These are phyloP conservation scores for Pseudozyma sp. DNA, from an alignment of 1,284 basidiomycete genomes.

Conservation along the genomic window DNA sequence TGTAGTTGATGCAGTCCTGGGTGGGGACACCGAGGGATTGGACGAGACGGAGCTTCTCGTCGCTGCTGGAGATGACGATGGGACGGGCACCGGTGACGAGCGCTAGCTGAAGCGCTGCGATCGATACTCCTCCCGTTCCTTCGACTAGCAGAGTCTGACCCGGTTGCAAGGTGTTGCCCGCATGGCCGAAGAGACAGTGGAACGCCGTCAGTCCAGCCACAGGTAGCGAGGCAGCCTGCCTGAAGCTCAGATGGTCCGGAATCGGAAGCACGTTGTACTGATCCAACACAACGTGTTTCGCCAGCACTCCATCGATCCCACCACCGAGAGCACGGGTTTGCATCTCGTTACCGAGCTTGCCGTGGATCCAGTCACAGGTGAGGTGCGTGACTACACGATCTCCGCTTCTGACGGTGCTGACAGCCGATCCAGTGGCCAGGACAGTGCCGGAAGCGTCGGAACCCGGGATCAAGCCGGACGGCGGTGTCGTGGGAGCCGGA, in stretches of 20 bases:
- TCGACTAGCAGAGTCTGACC: slow-evolving; percentile 42
- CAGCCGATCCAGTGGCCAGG: slow-evolving; percentile 17
- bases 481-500: slow-evolving; percentile 27
- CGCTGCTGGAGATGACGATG: slow-evolving; percentile 42
- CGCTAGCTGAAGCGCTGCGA: slow-evolving; percentile 40
- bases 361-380: slow-evolving; percentile 29
- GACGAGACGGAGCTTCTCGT: slow-evolving; percentile 31
- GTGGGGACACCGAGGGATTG: slow-evolving; percentile 25
- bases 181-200: slow-evolving; percentile 42
- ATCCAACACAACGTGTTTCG: slow-evolving; percentile 29
- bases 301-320: slow-evolving; percentile 27
- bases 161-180: slow-evolving; percentile 24
- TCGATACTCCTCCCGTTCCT: slow-evolving; percentile 44
- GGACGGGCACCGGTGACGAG: slow-evolving; percentile 39
- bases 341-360: slow-evolving; percentile 44
- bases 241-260: slow-evolving; percentile 29
- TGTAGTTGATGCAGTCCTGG: slow-evolving; percentile 45
- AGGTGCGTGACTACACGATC: slow-evolving; percentile 41
- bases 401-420: slow-evolving; percentile 25
- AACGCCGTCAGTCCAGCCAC: slow-evolving; percentile 39
- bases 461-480: slow-evolving; percentile 24
- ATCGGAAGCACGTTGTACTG: slow-evolving; percentile 40
- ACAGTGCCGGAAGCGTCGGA: slow-evolving; percentile 42
- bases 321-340: slow-evolving; percentile 34
- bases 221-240: slow-evolving; percentile 32